Conservation (phyloP, 2,329 filamentous ascomycete genomes). For the Paecilomyces dactylethromorphus region DNA sequence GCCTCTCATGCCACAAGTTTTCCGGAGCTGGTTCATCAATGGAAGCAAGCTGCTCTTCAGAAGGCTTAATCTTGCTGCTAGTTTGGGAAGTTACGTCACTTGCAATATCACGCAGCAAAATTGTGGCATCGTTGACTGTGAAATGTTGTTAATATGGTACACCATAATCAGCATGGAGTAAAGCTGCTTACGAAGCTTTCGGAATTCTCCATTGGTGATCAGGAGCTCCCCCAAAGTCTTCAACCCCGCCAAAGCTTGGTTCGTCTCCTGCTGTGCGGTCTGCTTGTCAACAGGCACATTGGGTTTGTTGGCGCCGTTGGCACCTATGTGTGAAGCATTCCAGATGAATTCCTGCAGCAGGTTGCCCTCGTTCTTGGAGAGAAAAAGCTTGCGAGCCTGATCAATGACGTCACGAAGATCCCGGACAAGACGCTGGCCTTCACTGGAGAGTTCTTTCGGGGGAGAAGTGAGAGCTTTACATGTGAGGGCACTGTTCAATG, state of each 20-base stretch:
- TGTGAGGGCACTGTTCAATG: conserved; percentile 77
- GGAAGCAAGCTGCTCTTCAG: conserved; percentile 66
- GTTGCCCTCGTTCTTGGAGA: conserved; percentile 94
- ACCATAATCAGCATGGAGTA: conserved; percentile 14
- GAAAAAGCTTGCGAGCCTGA: conserved; percentile 73
- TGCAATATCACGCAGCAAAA: conserved; percentile 82
- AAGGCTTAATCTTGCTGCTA: conserved; percentile 68
- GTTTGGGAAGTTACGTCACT: conserved; percentile 81
- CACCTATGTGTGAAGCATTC: conserved; percentile 72
- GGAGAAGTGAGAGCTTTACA: conserved; percentile 65
- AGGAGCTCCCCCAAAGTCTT: conserved; percentile 82
- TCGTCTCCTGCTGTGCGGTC: conserved; percentile 71
- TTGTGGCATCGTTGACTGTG: conserved; percentile 68
- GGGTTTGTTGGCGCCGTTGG: conserved; percentile 56
- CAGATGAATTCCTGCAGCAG: conserved; percentile 95
- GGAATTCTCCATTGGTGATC: conserved; percentile 93
- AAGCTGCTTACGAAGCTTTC: conserved; percentile 68
- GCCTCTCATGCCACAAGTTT: conserved; percentile 88
- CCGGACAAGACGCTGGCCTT: conserved; percentile 70
- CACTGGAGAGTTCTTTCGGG: conserved; percentile 68
- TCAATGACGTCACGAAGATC: conserved; percentile 76
- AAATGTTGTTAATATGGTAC: conserved; percentile 18
- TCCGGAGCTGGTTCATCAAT: conserved; percentile 82
- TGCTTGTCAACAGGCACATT: conserved; percentile 67
- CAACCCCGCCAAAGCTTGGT: conserved; percentile 76